Evolutionary conservation across 805 yeast genomes (phyloP).

Genomic region (Debaryomyces maramus): DNA sequence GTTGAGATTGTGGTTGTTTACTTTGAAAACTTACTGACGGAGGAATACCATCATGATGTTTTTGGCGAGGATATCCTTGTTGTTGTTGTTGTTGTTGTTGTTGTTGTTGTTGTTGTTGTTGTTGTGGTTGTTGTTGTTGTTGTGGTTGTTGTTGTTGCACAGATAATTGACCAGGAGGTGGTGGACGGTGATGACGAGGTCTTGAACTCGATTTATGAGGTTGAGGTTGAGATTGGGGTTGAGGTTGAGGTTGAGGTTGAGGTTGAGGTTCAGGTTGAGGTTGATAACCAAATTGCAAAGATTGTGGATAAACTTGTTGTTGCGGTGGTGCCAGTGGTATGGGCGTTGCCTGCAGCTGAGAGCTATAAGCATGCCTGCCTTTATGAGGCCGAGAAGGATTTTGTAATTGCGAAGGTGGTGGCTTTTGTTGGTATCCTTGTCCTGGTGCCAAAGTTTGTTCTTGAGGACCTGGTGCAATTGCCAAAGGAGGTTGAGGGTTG

Average conservation of each 20-base stretch:
- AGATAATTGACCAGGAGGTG: not conserved
- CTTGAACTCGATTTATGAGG: conserved; percentile 12
- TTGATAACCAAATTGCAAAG: conserved; percentile 13
- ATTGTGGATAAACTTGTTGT: conserved; percentile 14
- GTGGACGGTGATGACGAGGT: conserved; percentile 3
- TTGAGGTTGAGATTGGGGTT: conserved; percentile 14
- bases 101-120: conserved; percentile 10
- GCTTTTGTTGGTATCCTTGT: conserved; percentile 3
- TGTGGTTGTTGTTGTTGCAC: conserved; percentile 5
- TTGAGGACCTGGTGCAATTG: conserved; percentile 2
- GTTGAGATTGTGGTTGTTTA: conserved; percentile 12
- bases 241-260: conserved; percentile 13
- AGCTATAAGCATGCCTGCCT: not conserved
- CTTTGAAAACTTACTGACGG: conserved; percentile 7
- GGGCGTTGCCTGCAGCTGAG: not conserved
- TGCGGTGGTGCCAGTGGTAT: conserved; percentile 15
- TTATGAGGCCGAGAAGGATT: not conserved
- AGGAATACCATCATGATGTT: conserved; percentile 3
- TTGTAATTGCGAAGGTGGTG: conserved; percentile 3
- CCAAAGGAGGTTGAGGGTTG: too few species aligned
- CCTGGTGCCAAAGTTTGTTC: conserved; percentile 1
- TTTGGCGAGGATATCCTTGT: conserved; percentile 5
- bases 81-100: conserved; percentile 13
- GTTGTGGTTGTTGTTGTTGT: conserved; percentile 20
- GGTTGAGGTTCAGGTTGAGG: conserved; percentile 10